Percentiles rank a stretch among this genome's conserved stretches.
These are phyloP conservation scores for Arthroderma sp. DNA, from an alignment of 2,329 filamentous ascomycete genomes.

Conservation along the genomic window DNA sequence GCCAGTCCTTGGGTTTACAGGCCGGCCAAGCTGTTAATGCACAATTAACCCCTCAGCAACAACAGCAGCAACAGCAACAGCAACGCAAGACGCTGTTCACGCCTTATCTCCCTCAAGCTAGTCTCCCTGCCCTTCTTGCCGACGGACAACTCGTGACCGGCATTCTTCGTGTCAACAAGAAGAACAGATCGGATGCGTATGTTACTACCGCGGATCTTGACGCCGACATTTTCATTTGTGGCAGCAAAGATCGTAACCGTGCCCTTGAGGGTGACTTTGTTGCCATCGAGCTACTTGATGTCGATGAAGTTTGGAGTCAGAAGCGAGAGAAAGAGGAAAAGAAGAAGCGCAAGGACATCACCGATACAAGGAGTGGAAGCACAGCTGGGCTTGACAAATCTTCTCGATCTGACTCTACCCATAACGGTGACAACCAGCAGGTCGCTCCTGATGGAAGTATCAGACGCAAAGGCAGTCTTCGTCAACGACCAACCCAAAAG, in stretches of 20 bases:
- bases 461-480: slow-evolving; percentile 82
- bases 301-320: slow-evolving; percentile 96
- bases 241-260: slow-evolving; percentile 96
- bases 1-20: slow-evolving; percentile 55
- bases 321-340: slow-evolving; percentile 99
- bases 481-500: slow-evolving; percentile 95
- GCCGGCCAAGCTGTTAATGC: slow-evolving; percentile 60
- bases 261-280: slow-evolving; percentile 93
- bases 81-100: slow-evolving; percentile 98
- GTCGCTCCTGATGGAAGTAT: slow-evolving; percentile 65
- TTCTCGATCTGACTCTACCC: slow-evolving; percentile 44
- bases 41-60: slow-evolving; percentile 43
- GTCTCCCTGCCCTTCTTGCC: slow-evolving; percentile 73
- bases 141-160: slow-evolving; percentile 93
- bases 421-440: slow-evolving; percentile 49
- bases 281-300: slow-evolving; percentile 87
- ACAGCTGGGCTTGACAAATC: slow-evolving; percentile 55
- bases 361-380: slow-evolving; percentile 69
- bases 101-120: slow-evolving; percentile 90
- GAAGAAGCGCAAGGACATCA: slow-evolving; percentile 99
- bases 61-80: slow-evolving; percentile 70
- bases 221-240: slow-evolving; percentile 98
- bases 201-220: slow-evolving; percentile 90
- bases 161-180: slow-evolving; percentile 97
- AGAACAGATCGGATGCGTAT: slow-evolving; percentile 97